phyloP scores from a whole-genome alignment of 2,329 filamentous ascomycete species.

The Colletotrichum acutatum region DNA sequence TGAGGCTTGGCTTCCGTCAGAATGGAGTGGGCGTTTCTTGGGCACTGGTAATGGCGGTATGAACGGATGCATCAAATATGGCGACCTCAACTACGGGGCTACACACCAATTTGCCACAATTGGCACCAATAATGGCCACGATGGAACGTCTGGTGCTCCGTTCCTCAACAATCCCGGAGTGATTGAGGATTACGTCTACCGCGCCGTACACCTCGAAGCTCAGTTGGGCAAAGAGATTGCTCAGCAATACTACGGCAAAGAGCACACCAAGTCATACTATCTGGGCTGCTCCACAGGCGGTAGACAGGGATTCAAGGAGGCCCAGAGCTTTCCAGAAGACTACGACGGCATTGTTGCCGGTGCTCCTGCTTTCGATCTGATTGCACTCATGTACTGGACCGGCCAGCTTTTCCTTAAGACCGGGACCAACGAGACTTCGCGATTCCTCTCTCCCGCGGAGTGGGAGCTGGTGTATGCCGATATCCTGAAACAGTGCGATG shows the following conservation, averaged over 20 bases:
- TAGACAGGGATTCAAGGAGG: constrained; percentile 61
- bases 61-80: constrained; percentile 58
- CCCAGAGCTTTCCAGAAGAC: constrained; percentile 51
- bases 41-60: constrained; percentile 61
- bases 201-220: constrained; percentile 58
- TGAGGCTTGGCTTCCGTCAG: constrained; percentile 59
- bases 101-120: constrained; percentile 57
- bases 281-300: constrained; percentile 66
- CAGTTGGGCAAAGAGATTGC: constrained; percentile 59
- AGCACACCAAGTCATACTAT: constrained; percentile 51
- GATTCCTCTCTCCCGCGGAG: constrained; percentile 39
- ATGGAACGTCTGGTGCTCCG: constrained; percentile 50
- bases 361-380: constrained; percentile 46
- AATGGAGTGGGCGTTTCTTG: constrained; percentile 57
- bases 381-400: constrained; percentile 42
- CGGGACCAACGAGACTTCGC: constrained; percentile 55
- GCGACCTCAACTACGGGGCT: constrained; percentile 57
- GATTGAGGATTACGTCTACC: constrained; percentile 49
- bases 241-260: constrained; percentile 56
- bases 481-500: constrained; percentile 58
- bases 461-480: constrained; percentile 42
- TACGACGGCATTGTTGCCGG: constrained; percentile 69
- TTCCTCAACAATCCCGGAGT: constrained; percentile 50
- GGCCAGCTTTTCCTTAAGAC: constrained; percentile 54
- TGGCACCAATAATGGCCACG: constrained; percentile 62